Conservation (phyloP, 129 eudicot genomes). For the Pittosporum tobira region DNA sequence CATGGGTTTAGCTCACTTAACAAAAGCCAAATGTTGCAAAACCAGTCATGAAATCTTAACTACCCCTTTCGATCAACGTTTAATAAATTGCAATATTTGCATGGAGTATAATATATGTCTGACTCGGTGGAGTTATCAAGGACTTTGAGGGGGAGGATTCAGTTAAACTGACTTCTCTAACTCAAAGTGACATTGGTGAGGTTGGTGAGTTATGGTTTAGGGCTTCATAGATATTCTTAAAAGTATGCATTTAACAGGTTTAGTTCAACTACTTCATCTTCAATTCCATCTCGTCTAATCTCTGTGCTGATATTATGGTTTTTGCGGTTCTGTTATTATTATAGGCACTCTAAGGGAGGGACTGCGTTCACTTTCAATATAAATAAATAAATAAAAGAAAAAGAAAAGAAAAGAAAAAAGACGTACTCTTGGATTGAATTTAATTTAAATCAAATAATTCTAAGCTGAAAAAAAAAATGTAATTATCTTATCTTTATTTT, state of each 20-base stretch:
- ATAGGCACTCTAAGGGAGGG: no score
- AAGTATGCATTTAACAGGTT: slow-evolving; percentile 21
- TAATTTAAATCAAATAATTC: slow-evolving; percentile 2
- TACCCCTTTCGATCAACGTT: not conserved
- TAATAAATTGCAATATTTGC: not conserved
- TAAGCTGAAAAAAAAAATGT: no score
- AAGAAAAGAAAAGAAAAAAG: not conserved
- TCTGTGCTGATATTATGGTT: not conserved
- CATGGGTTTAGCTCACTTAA: not conserved
- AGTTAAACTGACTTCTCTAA: slow-evolving; percentile 68
- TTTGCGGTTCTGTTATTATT: no score
- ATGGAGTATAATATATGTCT: slow-evolving; percentile 6
- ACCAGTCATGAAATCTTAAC: no score
- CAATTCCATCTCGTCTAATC: not conserved
- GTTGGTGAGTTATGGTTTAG: slow-evolving; percentile 36
- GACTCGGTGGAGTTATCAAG: slow-evolving; percentile 11
- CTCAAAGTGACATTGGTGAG: slow-evolving; percentile 67
- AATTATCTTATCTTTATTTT: no score
- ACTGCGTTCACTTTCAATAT: no score
- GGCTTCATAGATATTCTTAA: not conserved
- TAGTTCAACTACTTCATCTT: slow-evolving; percentile 73
- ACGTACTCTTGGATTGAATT: not conserved
- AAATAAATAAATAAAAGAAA: not conserved
- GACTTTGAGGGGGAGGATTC: slow-evolving; percentile 25
- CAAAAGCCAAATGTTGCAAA: slow-evolving; percentile 8